Conservation (phyloP, 1,284 basidiomycete species). For the Peniophora sp. region DNA sequence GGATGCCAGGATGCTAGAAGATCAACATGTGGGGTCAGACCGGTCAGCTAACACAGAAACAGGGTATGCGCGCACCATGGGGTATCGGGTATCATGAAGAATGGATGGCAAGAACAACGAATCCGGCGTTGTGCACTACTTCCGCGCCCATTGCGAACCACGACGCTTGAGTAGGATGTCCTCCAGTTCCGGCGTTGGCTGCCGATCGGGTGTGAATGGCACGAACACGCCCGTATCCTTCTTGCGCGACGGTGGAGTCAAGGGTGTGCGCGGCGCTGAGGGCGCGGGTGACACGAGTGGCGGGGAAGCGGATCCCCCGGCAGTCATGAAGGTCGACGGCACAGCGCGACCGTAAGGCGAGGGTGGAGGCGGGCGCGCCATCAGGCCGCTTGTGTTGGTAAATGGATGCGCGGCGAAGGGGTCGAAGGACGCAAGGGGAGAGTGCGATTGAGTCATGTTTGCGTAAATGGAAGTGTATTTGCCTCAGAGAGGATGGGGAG, state of each 20-base stretch:
- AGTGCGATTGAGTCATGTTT: slow-evolving; percentile 21
- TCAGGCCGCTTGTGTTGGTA: slow-evolving; percentile 45
- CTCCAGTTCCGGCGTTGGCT: slow-evolving; percentile 40
- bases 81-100: not conserved
- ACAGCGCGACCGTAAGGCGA: slow-evolving; percentile 37
- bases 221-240: slow-evolving; percentile 9
- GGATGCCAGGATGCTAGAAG: not conserved
- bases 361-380: slow-evolving; percentile 37
- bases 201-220: slow-evolving; percentile 9
- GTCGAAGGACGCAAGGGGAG: slow-evolving; percentile 41
- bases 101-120: not conserved
- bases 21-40: not conserved
- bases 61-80: not conserved
- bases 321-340: slow-evolving; percentile 20
- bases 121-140: slow-evolving; percentile 2
- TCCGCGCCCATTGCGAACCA: slow-evolving; percentile 22
- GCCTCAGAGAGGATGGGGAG: too few relatives aligned
- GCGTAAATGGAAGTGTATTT: not conserved
- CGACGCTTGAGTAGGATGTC: slow-evolving; percentile 43
- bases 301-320: slow-evolving; percentile 15
- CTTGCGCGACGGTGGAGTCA: slow-evolving; percentile 5
- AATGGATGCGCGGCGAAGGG: slow-evolving; percentile 54
- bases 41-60: too few relatives aligned
- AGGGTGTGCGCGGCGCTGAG: slow-evolving; percentile 11
- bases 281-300: slow-evolving; percentile 14